phyloP scores from a whole-genome alignment of 2,329 filamentous ascomycete genomes.

The Achaetomium macrosporum region DNA sequence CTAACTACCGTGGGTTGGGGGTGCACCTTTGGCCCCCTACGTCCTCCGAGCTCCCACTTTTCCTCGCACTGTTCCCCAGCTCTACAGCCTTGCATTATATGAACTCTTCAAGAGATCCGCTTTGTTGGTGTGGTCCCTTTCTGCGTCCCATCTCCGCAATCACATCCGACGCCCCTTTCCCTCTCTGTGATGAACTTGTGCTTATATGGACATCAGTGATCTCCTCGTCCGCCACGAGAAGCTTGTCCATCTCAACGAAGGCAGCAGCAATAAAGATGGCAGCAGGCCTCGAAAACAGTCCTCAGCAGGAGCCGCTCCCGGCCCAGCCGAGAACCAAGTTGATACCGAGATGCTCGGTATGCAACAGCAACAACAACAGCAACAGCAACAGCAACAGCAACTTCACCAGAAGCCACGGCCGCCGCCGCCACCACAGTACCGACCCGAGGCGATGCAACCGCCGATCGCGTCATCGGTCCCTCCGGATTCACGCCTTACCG shows the following conservation, averaged over 20 bases:
- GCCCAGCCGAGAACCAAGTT: constrained; percentile 42
- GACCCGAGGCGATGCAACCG: constrained; percentile 36
- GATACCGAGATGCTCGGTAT: constrained; percentile 43
- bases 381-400: constrained; percentile 31
- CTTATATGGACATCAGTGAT: constrained; percentile 60
- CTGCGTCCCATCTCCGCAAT: not conserved
- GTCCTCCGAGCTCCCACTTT: not conserved
- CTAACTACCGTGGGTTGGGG: not conserved
- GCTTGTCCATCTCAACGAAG: constrained; percentile 58
- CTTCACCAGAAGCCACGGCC: constrained; percentile 10
- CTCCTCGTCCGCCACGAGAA: constrained; percentile 59
- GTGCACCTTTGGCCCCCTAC: not conserved
- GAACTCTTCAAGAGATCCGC: not conserved
- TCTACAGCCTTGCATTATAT: not conserved
- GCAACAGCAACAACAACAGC: constrained; percentile 30
- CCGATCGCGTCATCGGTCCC: constrained; percentile 35
- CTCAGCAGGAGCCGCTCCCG: constrained; percentile 40
- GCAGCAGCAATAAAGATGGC: constrained; percentile 44
- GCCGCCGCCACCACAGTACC: constrained; percentile 34
- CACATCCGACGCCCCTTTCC: not conserved
- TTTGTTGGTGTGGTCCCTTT: not conserved
- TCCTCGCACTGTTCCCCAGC: not conserved
- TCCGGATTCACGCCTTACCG: constrained; percentile 42
- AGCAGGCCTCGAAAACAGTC: constrained; percentile 48
- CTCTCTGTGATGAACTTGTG: constrained; percentile 29